Base-by-base conservation (phyloP, 495 filamentous ascomycete genomes). In the Hypomontagnella monticulosa region DNA sequence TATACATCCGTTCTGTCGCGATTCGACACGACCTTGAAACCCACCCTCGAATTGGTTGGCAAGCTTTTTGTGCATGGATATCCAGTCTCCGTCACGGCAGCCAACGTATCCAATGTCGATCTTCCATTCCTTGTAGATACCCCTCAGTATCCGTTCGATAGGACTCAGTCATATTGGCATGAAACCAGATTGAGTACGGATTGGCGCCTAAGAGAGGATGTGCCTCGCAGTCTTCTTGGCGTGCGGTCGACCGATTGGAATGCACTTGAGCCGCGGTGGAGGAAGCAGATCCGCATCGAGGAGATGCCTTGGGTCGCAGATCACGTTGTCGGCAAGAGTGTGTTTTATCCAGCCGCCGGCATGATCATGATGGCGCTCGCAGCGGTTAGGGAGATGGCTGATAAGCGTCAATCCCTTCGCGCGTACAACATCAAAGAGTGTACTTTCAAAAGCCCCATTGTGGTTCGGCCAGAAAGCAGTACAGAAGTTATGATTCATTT, bases 311-410 rank as follows among this genome's bases (percentile, higher is more conserved):
- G 83, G 83, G 38, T 83, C 2, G 36, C 59, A 8, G 77, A 82
- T 47, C 83, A 85, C 58, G 44, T 34, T 5, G 55, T 59, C 9
- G 18, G 34, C 14, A 43, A 18, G 2, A n/a, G 8, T n/a, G 6
- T n/a, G 4, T 41, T 89, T 0, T 85, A 84, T 49, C 87, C 87
- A 4, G 85, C 75, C 4, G 75, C 85, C 11, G 81, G 77, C 0
- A 86, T 81, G 49, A 48, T 82, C 6, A 71, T 74, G 2, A 83
- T 82, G 64, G 82, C 82, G 0, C 30, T 83, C 0, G 86, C 88
- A 50, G 74, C 73, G 0, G 66, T 63, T 3, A 54, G 57, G 33
- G 56, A 78, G 42, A 46, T 53, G 34, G 41, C 54, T 72, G 62
- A n/a, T n/a, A n/a, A n/a, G n/a, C n/a, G n/a, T n/a, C n/a, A n/a